Evolutionary conservation across 1,139 yeast species (phyloP), one percentile per base, ranked within the genome.

Genomic region (Candida neerlandica): DNA sequence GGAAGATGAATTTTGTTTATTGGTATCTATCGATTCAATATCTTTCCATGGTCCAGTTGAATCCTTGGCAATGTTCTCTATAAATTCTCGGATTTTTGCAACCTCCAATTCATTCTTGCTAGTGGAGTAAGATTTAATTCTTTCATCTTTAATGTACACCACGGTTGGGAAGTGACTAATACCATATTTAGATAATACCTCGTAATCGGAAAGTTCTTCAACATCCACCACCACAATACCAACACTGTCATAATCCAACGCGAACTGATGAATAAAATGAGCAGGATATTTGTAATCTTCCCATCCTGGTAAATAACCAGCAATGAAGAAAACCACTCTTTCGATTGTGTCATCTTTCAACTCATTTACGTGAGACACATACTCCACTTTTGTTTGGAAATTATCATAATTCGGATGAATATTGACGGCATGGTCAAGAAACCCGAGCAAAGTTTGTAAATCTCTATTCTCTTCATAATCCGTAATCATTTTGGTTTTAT

Each of bases 111-210:
- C 55, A 33, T 58, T 59, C n/a, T 39, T 14, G 41, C 61, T 61
- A 9, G 49, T 44, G 51, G 64, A 62, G 37, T 34, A 43, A 7
- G 61, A 49, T 45, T 69, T 70, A 50, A 72, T 59, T 27, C 55
- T 51, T 1, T 54, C 57, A 16, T 45, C 44, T 6, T 56, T 56
- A 35, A 71, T 57, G 48, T 63, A 68, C 1, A 71, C 59, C 45
- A 65, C 55, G 2, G 75, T 67, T 0, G 80, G 80, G 47, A 65
- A 66, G 47, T 69, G 68, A 51, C 70, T 66, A 18, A 75, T 60
- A 37, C 58, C 61, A 54, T 58, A 71, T 29, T 55, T 49, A 14
- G 58, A 54, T 29, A 70, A 52, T 3, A 71, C 46, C 0, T 60
- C 61, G n/a, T 55, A 55, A 23, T 57, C 53, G 15, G 52, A 56